Base-by-base conservation (phyloP, 768 basidiomycete species). In the Mycena vulgaris region DNA sequence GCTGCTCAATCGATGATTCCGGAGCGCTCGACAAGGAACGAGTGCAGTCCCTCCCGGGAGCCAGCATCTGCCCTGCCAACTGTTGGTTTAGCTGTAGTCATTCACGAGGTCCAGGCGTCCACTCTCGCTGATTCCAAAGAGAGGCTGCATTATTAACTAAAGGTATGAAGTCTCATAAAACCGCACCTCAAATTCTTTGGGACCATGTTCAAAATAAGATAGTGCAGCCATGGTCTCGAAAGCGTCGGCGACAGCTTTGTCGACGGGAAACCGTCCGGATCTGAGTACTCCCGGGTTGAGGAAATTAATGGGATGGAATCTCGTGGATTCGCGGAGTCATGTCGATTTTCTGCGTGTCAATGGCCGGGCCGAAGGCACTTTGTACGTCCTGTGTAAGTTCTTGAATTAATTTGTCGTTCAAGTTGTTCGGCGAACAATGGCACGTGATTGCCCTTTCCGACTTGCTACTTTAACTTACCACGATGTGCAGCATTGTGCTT, bases 141-240 rank as follows among this genome's bases (percentile, higher is more conserved):
- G 55, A 45, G 9, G 28, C 64, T 4, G 65, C 65, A 10, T 57
- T 52, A 3, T 35, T 40, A 3, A 66, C 60, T 21, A 71, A 37
- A 57, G 70, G 65, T 10, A 57, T 21, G 28, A 71, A 71, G 65
- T 66, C 35, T 62, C 60, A 33, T 6, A 19, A 30, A 71, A 66
- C 69, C 69, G 62, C 3, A 31, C 42, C 19, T 55, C 33, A 48
- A 66, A 71, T 21, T 31, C 30, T 14, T 28, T 6, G 1, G 21
- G 33, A 17, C 45, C 55, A 1, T n/a, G 9, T 9, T 66, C 39
- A 16, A 25, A 21, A 23, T 40, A 59, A 31, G 33, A 61, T 30
- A 55, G 52, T 17, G 64, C 69, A 33, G 53, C 47, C 60, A 57
- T 56, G n/a, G 60, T 58, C 39, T 66, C 64, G 3, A 71, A 71